Evolutionary conservation across 805 yeast genomes (phyloP), one percentile per base, ranked within the genome.

Genomic region (Tetrapisispora phaffii): DNA sequence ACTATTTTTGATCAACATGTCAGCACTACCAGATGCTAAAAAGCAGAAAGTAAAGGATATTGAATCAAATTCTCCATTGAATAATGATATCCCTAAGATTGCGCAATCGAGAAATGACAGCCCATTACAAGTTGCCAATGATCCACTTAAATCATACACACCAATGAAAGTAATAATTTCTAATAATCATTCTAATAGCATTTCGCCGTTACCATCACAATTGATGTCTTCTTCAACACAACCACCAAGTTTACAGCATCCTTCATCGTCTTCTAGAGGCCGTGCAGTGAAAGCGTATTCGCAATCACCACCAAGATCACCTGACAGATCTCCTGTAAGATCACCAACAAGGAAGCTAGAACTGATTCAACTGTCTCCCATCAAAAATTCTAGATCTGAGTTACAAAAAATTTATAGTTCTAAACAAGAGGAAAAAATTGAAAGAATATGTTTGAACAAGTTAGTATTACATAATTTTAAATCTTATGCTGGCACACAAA

Each of bases 401-500:
- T 34, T 50, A 44, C 67, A 49, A 47, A 63, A 44, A 47, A 45
- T 56, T 16, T 58, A 56, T 44, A 60, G 56, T 46, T 38, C 47
- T 42, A 45, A 60, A 52, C 45, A 47, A 36, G 39, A 51, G 71
- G 67, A 53, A 74, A 80, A 22, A 44, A 54, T 41, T 12, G 55
- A 50, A 24, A 69, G 98, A 40, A 64, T 93, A 22, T 93, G 86
- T 7, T 89, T 93, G 38, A 69, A 79, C 38, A 77, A 78, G 52
- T 65, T 93, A 23, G 82, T 82, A 1, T 70, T 94, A 35, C 80
- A 81, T 1, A 84, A 93, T 60, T 93, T 93, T 75, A 93, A 93
- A 60, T 88, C 97, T 0, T 93, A 93, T 60, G 97, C 97, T 1
- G 98, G 98, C 0, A 69, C 74, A 16, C 97, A 93, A 66, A 77